A percentile compares a stretch with the other conserved stretches of the same genome.
Conservation (phyloP, 2,329 filamentous ascomycete genomes). For the Parasarocladium wereldwijsianum region DNA sequence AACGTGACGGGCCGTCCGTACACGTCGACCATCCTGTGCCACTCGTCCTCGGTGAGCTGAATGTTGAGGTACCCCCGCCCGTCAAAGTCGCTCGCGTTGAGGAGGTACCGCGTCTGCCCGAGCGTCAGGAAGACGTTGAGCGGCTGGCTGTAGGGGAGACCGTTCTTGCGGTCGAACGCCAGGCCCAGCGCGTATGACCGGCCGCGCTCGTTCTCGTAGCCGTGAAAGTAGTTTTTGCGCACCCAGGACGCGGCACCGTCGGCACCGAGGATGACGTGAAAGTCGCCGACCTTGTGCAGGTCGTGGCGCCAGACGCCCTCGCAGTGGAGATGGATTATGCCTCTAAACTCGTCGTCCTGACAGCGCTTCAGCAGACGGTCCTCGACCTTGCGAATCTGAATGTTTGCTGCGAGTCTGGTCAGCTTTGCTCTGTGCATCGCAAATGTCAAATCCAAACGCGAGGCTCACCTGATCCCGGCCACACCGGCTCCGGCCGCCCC, state of each 20-base stretch:
- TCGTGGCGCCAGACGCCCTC: constrained; percentile 15
- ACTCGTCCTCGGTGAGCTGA: constrained; percentile 21
- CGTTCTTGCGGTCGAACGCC: constrained; percentile 17
- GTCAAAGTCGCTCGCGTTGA: constrained; percentile 20
- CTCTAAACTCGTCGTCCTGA: constrained; percentile 16
- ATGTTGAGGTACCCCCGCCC: constrained; percentile 20
- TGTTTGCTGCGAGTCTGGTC: too few species aligned
- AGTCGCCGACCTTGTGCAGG: constrained; percentile 17
- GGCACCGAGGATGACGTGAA: constrained; percentile 19
- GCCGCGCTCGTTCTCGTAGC: constrained; percentile 19
- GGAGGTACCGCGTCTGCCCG: constrained; percentile 19
- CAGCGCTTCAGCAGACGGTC: constrained; percentile 19
- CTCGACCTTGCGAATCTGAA: constrained; percentile 24
- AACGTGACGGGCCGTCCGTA: constrained; percentile 19
- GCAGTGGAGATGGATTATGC: constrained; percentile 17
- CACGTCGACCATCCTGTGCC: constrained; percentile 17
- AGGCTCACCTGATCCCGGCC: constrained; percentile 20
- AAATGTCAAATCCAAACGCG: too few species aligned
- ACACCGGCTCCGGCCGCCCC: constrained; percentile 18
- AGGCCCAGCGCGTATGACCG: constrained; percentile 19
- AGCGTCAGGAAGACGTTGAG: constrained; percentile 21
- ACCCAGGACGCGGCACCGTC: constrained; percentile 22
- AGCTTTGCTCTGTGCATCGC: too few species aligned
- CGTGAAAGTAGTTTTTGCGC: constrained; percentile 16
- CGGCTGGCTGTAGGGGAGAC: constrained; percentile 19